Conservation (phyloP, 306 rosid genomes). For the Cucurbita pepo region DNA sequence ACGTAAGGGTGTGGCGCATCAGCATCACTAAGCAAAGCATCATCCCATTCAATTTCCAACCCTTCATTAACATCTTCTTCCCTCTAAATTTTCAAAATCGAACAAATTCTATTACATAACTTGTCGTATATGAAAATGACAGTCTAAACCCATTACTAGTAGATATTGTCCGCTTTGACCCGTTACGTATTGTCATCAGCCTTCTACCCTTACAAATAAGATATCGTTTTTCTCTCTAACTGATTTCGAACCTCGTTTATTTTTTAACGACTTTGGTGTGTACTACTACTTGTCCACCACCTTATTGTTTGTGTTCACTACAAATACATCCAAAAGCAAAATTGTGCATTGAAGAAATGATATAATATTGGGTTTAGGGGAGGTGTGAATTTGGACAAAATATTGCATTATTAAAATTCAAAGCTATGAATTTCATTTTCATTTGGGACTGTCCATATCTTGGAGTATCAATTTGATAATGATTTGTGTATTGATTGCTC, state of each 20-base stretch:
- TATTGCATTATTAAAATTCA: neutral
- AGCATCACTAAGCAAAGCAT: constrained; percentile 57
- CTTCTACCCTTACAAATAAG: too few relatives aligned
- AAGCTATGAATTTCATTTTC: neutral
- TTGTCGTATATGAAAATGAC: too few relatives aligned
- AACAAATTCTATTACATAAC: too few relatives aligned
- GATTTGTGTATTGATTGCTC: neutral
- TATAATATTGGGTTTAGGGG: neutral
- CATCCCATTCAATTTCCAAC: neutral
- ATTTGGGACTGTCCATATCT: neutral
- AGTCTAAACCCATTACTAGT: too few relatives aligned
- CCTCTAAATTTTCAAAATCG: too few relatives aligned
- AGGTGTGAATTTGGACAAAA: neutral
- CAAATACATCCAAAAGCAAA: neutral
- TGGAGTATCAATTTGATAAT: neutral
- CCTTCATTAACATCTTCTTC: neutral
- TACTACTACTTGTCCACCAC: constrained; percentile 11
- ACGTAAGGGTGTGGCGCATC: constrained; percentile 29
- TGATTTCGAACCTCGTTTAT: too few relatives aligned
- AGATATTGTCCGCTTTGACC: too few relatives aligned
- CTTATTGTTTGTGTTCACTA: neutral
- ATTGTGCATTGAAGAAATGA: neutral
- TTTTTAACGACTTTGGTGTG: neutral
- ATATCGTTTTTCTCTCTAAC: too few relatives aligned
- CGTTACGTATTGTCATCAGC: too few relatives aligned